These are phyloP conservation scores for Thyridium curvatum DNA, from an alignment of 2,329 filamentous ascomycete species.

Conservation along the genomic window DNA sequence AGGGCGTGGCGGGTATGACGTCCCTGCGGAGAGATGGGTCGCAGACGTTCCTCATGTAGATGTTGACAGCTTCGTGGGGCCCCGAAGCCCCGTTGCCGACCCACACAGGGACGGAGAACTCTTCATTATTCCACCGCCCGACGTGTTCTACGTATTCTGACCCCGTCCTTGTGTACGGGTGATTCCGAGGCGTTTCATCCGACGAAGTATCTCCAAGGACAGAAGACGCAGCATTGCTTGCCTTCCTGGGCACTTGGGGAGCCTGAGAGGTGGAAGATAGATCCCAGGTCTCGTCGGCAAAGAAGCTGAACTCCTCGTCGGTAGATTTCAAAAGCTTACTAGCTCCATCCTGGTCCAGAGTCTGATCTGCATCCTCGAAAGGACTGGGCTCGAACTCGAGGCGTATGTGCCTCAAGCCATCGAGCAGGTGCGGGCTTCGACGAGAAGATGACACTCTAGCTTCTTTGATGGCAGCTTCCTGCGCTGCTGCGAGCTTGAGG, in stretches of 20 bases:
- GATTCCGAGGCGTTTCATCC: conserved; percentile 5
- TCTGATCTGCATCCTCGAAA: conserved; percentile 19
- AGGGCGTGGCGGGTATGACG: conserved; percentile 39
- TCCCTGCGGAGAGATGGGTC: conserved; percentile 24
- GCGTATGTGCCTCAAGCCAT: conserved; percentile 45
- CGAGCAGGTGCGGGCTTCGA: conserved; percentile 35
- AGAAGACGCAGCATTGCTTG: too few relatives aligned
- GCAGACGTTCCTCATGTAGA: conserved; percentile 40
- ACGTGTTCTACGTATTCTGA: conserved; percentile 14
- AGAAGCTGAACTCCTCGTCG: conserved; percentile 39
- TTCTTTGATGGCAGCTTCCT: conserved; percentile 40
- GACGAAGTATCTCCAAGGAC: conserved; percentile 17
- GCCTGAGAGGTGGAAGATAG: conserved; percentile 7
- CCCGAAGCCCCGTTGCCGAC: conserved; percentile 30
- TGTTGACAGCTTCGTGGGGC: conserved; percentile 30
- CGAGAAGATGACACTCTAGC: conserved; percentile 13
- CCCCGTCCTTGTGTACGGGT: not conserved
- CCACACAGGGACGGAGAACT: conserved; percentile 35
- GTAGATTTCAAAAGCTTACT: conserved; percentile 27
- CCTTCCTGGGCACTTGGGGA: not conserved
- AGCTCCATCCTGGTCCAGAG: too few relatives aligned
- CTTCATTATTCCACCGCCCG: conserved; percentile 18
- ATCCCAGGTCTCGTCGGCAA: conserved; percentile 22
- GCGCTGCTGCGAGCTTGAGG: conserved; percentile 36
- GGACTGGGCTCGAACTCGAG: conserved; percentile 47